Evolutionary conservation across 805 yeast genomes (phyloP), one percentile per base, ranked within the genome.

Genomic region (Metschnikowia arizonensis): DNA sequence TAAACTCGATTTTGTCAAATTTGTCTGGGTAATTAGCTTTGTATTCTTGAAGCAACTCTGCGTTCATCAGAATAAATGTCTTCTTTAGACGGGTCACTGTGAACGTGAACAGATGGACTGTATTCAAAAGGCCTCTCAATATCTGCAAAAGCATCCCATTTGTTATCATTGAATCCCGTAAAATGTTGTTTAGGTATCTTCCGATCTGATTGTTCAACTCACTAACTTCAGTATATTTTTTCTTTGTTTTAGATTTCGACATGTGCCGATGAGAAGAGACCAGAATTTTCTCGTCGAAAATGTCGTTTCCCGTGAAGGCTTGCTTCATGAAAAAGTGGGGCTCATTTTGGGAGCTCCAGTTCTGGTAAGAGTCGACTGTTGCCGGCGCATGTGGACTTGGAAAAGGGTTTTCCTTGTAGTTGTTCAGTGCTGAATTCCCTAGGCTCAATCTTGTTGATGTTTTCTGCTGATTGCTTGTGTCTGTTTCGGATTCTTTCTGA

Each of bases 161-260:
- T 1, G 90, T 82, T 44, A 86, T 68, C 59, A 86, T 72, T 9
- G 88, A 79, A 52, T 83, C 85, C 50, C 79, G 75, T 51, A 88
- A 61, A 17, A 82, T 72, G 2, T 82, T 77, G 58, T 82, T 85
- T 49, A 87, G 65, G 54, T 77, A 82, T 7, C 74, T 68, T 35
- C 81, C 78, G 45, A 85, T 71, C 25, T 64, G 63, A 58, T 23
- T 64, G 56, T 46, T 74, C 78, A 46, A 79, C 5, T 40, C 50
- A n/a, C 35, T 31, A 9, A 46, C 45, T 25, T 52, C 57, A 4
- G 26, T 23, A 6, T 43, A 34, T 12, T 40, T 42, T 14, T 29
- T 18, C n/a, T 47, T 48, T 24, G 45, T 19, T 12, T 36, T 43
- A 29, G 44, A 33, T 32, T 15, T 30, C 24, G 49, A 35, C 14